Evolutionary conservation across 2,329 filamentous ascomycete genomes (phyloP).

Genomic region (Aspergillus sp.): DNA sequence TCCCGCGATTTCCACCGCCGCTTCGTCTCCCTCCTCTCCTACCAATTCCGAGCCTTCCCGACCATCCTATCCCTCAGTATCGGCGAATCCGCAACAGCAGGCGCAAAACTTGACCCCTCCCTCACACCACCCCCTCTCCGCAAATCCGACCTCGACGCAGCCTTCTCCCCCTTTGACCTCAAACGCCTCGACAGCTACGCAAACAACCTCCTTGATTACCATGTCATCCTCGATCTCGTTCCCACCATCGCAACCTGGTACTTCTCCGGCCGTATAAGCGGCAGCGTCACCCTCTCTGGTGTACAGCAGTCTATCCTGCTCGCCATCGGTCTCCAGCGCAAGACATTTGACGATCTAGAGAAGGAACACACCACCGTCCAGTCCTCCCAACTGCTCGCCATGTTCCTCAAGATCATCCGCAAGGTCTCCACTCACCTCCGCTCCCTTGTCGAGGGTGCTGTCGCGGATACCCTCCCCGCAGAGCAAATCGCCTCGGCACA

Average conservation of each 20-base stretch:
- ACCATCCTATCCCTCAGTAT: conserved; percentile 81
- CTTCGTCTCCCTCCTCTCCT: conserved; percentile 88
- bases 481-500: conserved; percentile 46
- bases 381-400: conserved; percentile 81
- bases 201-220: conserved; percentile 96
- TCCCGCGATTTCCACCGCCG: conserved; percentile 90
- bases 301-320: conserved; percentile 86
- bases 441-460: conserved; percentile 72
- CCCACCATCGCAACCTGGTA: conserved; percentile 81
- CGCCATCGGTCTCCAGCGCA: conserved; percentile 88
- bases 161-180: conserved; percentile 88
- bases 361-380: conserved; percentile 74
- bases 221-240: conserved; percentile 92
- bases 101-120: conserved; percentile 68
- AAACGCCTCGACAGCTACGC: conserved; percentile 95
- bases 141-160: conserved; percentile 75
- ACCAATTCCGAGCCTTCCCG: conserved; percentile 85
- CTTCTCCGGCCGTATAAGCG: conserved; percentile 76
- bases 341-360: conserved; percentile 79
- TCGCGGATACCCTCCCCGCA: conserved; percentile 68
- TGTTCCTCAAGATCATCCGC: conserved; percentile 95
- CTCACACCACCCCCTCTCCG: conserved; percentile 62
- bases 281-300: conserved; percentile 72
- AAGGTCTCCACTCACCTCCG: conserved; percentile 84
- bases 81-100: conserved; percentile 78